phyloP scores from a whole-genome alignment of 1,284 basidiomycete genomes.

The Marasmius oreades region DNA sequence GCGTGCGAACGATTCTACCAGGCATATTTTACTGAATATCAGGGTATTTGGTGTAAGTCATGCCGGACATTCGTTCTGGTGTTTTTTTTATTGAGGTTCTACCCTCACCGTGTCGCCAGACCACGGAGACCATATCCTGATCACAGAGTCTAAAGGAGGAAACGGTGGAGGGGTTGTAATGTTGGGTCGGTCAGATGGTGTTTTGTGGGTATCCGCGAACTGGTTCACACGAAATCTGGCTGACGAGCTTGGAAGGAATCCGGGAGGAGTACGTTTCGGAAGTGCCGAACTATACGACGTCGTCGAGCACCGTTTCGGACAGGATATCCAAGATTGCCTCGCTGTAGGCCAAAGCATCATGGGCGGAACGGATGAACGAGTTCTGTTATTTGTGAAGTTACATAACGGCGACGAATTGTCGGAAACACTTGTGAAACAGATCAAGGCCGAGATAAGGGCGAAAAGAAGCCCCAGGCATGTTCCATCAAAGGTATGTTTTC shows the following conservation, averaged over 20 bases:
- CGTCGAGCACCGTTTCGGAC: constrained; percentile 50
- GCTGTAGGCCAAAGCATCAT: constrained; percentile 76
- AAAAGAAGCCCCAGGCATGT: constrained; percentile 74
- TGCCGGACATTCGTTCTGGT: neutral
- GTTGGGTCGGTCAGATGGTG: constrained; percentile 81
- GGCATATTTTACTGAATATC: constrained; percentile 73
- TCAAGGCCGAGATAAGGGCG: constrained; percentile 62
- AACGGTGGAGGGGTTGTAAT: constrained; percentile 81
- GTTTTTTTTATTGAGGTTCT: constrained; percentile 6
- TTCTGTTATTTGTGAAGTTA: constrained; percentile 80
- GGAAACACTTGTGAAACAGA: constrained; percentile 49
- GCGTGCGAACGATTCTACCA: constrained; percentile 67
- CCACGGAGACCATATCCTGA: constrained; percentile 74
- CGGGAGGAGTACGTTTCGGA: constrained; percentile 84
- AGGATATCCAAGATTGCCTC: constrained; percentile 64
- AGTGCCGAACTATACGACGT: constrained; percentile 85
- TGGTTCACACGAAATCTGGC: constrained; percentile 13
- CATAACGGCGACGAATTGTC: constrained; percentile 48
- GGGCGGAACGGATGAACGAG: constrained; percentile 75
- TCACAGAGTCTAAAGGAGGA: constrained; percentile 59
- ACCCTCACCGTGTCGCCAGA: constrained; percentile 35
- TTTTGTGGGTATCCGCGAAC: constrained; percentile 49
- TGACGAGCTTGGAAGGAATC: constrained; percentile 51
- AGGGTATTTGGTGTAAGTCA: constrained; percentile 74
- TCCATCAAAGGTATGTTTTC: constrained; percentile 54